phyloP scores from a whole-genome alignment of 257 asterid species.

The Solanum medicagineum region DNA sequence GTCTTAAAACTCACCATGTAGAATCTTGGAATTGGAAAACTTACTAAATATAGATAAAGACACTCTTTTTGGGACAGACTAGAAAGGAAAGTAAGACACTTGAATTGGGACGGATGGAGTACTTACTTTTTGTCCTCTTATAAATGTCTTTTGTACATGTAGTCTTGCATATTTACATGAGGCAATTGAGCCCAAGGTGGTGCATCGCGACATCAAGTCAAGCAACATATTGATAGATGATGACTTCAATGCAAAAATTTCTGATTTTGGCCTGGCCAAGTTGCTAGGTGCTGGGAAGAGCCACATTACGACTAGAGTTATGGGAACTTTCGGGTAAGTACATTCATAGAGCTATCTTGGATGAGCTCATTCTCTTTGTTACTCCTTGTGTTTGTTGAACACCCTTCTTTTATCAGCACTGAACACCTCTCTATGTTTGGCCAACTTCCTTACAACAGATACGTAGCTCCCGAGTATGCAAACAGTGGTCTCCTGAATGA shows the following conservation, averaged over 20 bases:
- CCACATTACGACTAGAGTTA: conserved; percentile 77
- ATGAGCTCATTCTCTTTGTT: background rate
- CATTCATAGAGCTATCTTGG: background rate
- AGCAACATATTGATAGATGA: conserved; percentile 77
- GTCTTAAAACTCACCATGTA: background rate
- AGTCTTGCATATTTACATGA: conserved; percentile 81
- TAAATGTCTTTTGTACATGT: background rate
- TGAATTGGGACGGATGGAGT: background rate
- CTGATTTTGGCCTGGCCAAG: conserved; percentile 92
- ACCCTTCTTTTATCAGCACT: background rate
- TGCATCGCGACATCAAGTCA: conserved; percentile 74
- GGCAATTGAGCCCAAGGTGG: conserved; percentile 82
- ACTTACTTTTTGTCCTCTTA: background rate
- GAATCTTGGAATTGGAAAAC: background rate
- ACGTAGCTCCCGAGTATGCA: conserved; percentile 86
- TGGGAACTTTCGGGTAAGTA: conserved; percentile 90
- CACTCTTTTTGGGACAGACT: rapidly evolving
- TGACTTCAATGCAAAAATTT: conserved; percentile 70
- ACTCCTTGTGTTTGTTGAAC: background rate
- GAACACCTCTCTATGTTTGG: background rate
- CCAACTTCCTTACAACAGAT: conserved; percentile 18
- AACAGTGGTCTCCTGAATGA: conserved; percentile 67
- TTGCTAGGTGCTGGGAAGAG: conserved; percentile 70
- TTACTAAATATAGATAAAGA: background rate
- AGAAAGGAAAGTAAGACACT: background rate